phyloP scores from a whole-genome alignment of 2,329 filamentous ascomycete genomes.

The Fusarium anguioides region DNA sequence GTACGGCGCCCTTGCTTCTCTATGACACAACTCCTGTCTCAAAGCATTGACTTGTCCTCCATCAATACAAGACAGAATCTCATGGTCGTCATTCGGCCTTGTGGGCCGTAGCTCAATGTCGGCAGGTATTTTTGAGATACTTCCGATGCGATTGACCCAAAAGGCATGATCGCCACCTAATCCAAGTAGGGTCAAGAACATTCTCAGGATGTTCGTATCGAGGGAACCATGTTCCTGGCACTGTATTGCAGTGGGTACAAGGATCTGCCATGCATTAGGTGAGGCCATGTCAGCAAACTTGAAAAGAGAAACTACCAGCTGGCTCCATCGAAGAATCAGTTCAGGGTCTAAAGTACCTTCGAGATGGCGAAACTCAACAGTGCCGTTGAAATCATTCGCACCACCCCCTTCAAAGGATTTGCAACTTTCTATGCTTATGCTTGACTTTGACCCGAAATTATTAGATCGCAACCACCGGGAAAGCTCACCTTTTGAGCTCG shows the following conservation, averaged over 20 bases:
- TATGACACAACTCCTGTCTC: constrained; percentile 6
- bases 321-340: constrained; percentile 31
- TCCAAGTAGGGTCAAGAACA: constrained; percentile 23
- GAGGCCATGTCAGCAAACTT: constrained; percentile 34
- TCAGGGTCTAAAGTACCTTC: constrained; percentile 36
- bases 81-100: neutral
- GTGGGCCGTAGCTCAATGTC: neutral
- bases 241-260: constrained; percentile 1
- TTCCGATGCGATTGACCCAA: constrained; percentile 10
- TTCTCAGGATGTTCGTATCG: constrained; percentile 5
- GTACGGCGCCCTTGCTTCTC: neutral
- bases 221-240: neutral
- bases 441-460: neutral
- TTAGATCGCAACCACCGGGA: neutral
- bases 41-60: neutral
- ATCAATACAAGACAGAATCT: neutral
- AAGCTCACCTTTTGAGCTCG: neutral
- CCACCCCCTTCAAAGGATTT: neutral
- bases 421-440: constrained; percentile 2
- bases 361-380: constrained; percentile 38
- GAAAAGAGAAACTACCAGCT: constrained; percentile 35
- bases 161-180: constrained; percentile 21
- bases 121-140: neutral
- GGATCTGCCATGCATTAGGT: constrained; percentile 14
- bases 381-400: neutral